Evolutionary conservation across 164 flowering plant genomes (phyloP), one percentile per base, ranked within the genome.

Genomic region (Berberis thunbergii): DNA sequence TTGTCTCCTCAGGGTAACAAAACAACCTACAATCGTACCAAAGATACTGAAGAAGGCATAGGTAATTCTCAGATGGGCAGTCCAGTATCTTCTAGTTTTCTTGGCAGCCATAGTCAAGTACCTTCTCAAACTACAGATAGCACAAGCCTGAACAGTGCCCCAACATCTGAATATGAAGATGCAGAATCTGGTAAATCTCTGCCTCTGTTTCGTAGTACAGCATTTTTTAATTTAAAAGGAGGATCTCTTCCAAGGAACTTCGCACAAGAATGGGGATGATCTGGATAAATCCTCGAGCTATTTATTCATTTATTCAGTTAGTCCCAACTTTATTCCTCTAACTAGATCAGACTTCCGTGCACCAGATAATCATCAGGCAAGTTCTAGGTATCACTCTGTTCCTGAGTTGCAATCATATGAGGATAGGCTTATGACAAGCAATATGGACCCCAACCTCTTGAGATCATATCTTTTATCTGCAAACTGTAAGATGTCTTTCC

Each of bases 111-210:
- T 69, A 71, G 61, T 70, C 85, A 66, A 59, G 64, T 74, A 63
- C 76, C 63, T 77, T 84, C 88, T 59, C 88, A 74, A 62, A 72
- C 83, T 54, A 81, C 81, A 40, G 87, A 82, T 70, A 72, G 88
- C 45, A 73, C 80, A 50, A 87, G 91, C 78, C 76, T 77, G 43
- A 82, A 53, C 67, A 88, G 86, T 68, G 73, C 73, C 59, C 88
- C 77, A 60, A 75, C 88, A 59, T 81, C 95, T 48, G 89, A 86
- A 62, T 83, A 71, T 74, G 96, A 88, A 68, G 97, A 91, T 76
- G 78, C 81, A 61, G 96, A 91, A 70, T 88, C 91, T 70, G 96
- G 97, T 91, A 66, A 45, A 54, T 53, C 65, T 68, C 13, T 60
- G 9, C 43, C 45, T 7, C n/a, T 63, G 7, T n/a, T 52, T 4